These are phyloP conservation scores for Climacium dendroides DNA, from an alignment of 225 moss, liverwort and hornwort genomes.

Conservation along the genomic window DNA sequence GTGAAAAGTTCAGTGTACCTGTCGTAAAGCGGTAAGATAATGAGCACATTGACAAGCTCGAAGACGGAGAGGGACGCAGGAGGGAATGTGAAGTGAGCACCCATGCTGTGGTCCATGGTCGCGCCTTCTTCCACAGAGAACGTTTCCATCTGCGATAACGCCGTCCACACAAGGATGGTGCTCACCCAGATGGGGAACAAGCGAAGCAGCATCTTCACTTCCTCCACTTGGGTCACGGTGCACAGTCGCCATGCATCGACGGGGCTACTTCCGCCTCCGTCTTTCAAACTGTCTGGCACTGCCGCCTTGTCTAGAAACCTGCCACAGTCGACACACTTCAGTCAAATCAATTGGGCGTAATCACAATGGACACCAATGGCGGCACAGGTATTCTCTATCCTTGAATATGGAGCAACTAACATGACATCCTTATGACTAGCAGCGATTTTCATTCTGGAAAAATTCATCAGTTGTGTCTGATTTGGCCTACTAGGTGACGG, in stretches of 20 bases:
- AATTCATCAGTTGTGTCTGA: neutral
- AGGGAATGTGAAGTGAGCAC: slow-evolving; percentile 47
- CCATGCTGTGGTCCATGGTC: slow-evolving; percentile 55
- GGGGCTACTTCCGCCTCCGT: neutral
- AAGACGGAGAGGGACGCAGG: slow-evolving; percentile 49
- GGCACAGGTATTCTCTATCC: neutral
- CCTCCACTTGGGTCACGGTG: slow-evolving; percentile 80
- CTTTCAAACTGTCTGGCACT: neutral
- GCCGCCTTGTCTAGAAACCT: slow-evolving; percentile 51
- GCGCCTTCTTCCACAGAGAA: slow-evolving; percentile 57
- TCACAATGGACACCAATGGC: neutral
- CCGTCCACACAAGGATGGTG: slow-evolving; percentile 60
- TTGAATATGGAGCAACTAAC: neutral
- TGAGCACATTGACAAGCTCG: slow-evolving; percentile 40
- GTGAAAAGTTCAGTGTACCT: neutral
- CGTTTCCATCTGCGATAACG: slow-evolving; percentile 69
- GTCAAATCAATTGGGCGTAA: neutral
- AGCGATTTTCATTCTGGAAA: neutral
- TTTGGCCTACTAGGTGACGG: neutral
- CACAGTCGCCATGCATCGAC: slow-evolving; percentile 22
- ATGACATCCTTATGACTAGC: neutral
- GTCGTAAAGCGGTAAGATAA: slow-evolving; percentile 40
- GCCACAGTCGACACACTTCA: neutral
- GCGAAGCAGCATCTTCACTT: slow-evolving; percentile 56
- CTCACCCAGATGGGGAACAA: slow-evolving; percentile 55